Percentiles rank a stretch among this genome's conserved stretches.
phyloP scores from a whole-genome alignment of 139 green algal genomes.

The Coelastrella sp. region DNA sequence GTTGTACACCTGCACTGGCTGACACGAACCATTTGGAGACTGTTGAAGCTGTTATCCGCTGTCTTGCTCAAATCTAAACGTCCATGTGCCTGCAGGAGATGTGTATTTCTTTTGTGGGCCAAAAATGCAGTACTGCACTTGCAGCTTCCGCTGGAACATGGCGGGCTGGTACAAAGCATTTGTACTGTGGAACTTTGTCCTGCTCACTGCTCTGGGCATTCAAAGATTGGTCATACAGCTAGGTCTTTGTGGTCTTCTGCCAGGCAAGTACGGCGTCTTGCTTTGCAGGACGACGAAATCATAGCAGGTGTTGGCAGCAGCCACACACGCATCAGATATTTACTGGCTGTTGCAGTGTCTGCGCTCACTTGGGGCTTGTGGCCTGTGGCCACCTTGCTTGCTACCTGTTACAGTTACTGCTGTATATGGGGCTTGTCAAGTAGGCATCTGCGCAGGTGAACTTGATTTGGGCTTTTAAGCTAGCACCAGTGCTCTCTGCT shows the following conservation, averaged over 20 bases:
- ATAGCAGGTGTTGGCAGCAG: neutral
- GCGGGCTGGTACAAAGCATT: conserved; percentile 77
- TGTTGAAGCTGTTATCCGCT: neutral
- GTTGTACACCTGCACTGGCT: neutral
- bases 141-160: conserved; percentile 80
- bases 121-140: conserved; percentile 78
- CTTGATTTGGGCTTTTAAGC: too few relatives aligned
- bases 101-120: conserved; percentile 89
- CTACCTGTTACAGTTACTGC: neutral
- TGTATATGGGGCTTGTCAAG: too few relatives aligned
- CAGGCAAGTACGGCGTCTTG: conserved; percentile 57
- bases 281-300: neutral
- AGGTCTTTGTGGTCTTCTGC: conserved; percentile 79
- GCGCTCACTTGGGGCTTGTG: neutral
- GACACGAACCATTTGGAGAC: too few relatives aligned
- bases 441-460: too few relatives aligned
- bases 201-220: conserved; percentile 71
- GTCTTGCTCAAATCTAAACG: neutral
- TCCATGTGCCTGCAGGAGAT: conserved; percentile 63
- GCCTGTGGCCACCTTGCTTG: neutral
- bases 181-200: conserved; percentile 79
- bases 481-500: too few relatives aligned
- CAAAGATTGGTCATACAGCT: conserved; percentile 75
- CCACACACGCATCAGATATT: too few relatives aligned
- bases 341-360: too few relatives aligned